Base-by-base conservation (phyloP, 192 early-diverging fungal genomes). In the Gaertneriomyces semiglobifer region DNA sequence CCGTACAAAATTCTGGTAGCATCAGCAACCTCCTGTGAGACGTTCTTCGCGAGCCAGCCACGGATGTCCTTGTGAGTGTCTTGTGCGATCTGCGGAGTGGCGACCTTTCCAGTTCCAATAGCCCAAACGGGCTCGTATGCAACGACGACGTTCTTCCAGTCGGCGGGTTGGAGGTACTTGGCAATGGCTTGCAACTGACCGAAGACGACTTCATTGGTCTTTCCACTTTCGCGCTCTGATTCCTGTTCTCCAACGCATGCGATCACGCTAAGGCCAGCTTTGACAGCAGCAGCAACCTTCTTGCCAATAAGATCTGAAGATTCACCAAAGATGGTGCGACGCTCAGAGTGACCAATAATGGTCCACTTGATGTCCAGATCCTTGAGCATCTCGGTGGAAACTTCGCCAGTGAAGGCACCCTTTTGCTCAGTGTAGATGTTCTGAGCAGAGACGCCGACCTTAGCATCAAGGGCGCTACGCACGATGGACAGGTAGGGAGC, bases 51-150 rank as follows among this genome's bases (percentile, higher is more conserved):
- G 66, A 99, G 84, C 89, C 93, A 97, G 55, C 80, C 68, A 69
- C 96, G 89, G 75, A 99, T 94, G 57, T 78, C 82, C 14, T 72
- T 79, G 80, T 99, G 97, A 51, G 91, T 90, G 70, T 99, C 96
- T 85, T 99, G 95, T 47, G 97, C 97, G 84, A 98, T 93, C 44
- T 89, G 79, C 55, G 91, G 92, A 18, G 75, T 72, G 48, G 97
- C 95, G 9, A 99, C 95, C 88, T 94, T 94, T 66, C 97, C 97
- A 16, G 97, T 99, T 56, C 97, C 96, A 70, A 99, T 98, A 42
- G 97, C 97, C 97, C 97, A 99, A 60, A 99, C 97, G 58, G 97
- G 97, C 83, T 99, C 97, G 78, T 99, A 99, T 68, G 97, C 97
- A 81, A 99, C 84, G 11, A 98, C 96, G 66, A 99, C 85, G 73